Base-by-base conservation (phyloP, 2,329 filamentous ascomycete genomes). In the Rutstroemia sp. region DNA sequence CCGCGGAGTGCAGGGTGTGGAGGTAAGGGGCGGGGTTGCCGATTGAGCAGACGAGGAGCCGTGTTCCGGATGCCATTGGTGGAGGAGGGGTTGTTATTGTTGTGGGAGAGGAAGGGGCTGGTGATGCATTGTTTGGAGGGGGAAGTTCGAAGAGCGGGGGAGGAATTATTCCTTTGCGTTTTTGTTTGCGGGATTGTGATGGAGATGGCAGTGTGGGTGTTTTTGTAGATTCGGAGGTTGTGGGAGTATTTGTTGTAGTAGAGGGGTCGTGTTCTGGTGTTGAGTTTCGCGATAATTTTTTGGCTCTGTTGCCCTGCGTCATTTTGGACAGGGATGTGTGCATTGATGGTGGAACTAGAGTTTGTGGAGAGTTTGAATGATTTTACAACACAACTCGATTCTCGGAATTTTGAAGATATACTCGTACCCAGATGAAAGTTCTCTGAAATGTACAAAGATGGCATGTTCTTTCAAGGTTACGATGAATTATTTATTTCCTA, bases 1-100 rank as follows among this genome's bases (percentile, higher is more conserved):
- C 94, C 14, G 91, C 90, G 23, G 86, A 92, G 73, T 97, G 94
- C 7, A 92, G 83, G 19, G 89, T 95, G 61, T 86, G 79, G 62
- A 82, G 80, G 71, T 92, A 92, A 2, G 83, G 75, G 6, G 80
- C 76, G 6, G 88, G 90, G 65, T 97, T 97, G 63, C 94, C 94
- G 60, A 99, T 80, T 60, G 89, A 94, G 74, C 91, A 81, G 65
- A 97, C 78, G 56, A 97, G 82, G 64, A 95, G 82, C 40, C 78
- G 80, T 47, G 74, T 55, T 10, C 63, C 59, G 7, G 54, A 9
- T 9, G 64, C 34, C 65, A 68, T 65, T 50, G 44, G 17, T 5
- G 52, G 21, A 10, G 17, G 25, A 54, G 34, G 5, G 27, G 25
- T 1, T 21, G 45, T 23, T 48, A n/a, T 0, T 9, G 5, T 49